Conservation (phyloP, 2,329 filamentous ascomycete species). For the Ceratocystis cubensis region DNA sequence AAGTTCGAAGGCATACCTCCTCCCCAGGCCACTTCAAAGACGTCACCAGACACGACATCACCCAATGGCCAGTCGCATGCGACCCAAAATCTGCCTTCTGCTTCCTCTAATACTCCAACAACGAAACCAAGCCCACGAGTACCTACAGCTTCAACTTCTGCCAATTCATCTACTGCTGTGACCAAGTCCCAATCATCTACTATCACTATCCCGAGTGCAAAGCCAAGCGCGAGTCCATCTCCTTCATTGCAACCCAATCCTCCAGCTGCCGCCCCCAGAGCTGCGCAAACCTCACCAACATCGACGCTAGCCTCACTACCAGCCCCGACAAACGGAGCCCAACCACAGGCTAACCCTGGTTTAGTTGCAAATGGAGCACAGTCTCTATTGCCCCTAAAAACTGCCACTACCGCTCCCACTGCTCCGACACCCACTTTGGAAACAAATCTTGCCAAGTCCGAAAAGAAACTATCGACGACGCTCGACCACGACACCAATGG, state of each 20-base stretch:
- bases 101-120: not conserved
- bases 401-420: not conserved
- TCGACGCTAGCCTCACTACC: not conserved
- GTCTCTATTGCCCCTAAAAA: not conserved
- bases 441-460: not conserved
- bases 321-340: not conserved
- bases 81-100: not conserved
- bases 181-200: not conserved
- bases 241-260: not conserved
- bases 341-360: not conserved
- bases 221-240: not conserved
- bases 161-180: not conserved
- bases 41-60: not conserved
- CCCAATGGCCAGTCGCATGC: not conserved
- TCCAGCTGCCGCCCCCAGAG: not conserved
- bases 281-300: not conserved
- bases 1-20: constrained; percentile 14
- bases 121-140: not conserved
- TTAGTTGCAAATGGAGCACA: not conserved
- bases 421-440: not conserved
- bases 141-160: not conserved
- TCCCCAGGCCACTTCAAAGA: not conserved
- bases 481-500: not conserved
- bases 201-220: not conserved
- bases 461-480: not conserved